Percentiles rank a stretch among this genome's conserved stretches.
phyloP scores from a whole-genome alignment of 257 asterid genomes.

The Vinca minor region DNA sequence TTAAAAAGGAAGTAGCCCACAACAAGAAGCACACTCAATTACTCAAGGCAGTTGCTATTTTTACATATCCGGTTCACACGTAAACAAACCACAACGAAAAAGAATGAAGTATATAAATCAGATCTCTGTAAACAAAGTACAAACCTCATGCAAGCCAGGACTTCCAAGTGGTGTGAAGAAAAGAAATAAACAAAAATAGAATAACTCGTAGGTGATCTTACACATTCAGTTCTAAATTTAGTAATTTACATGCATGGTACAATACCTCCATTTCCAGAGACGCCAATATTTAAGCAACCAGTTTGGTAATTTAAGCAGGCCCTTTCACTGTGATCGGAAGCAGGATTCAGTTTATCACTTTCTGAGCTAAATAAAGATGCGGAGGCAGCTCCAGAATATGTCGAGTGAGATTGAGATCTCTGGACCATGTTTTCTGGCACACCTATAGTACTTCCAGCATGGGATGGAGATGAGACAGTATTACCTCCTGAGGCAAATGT shows the following conservation, averaged over 20 bases:
- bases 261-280: conserved; percentile 72
- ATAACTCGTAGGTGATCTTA: background rate
- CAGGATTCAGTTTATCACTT: conserved; percentile 32
- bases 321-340: conserved; percentile 27
- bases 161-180: background rate
- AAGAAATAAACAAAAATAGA: background rate
- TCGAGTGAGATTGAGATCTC: conserved; percentile 49
- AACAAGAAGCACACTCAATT: background rate
- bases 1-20: background rate
- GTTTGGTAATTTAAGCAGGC: conserved; percentile 19
- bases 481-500: conserved; percentile 48
- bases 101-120: too few relatives aligned
- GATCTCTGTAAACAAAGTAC: too few relatives aligned
- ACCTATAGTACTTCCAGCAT: conserved; percentile 41
- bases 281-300: conserved; percentile 66
- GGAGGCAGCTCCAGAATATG: conserved; percentile 39
- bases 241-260: background rate
- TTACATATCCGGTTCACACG: background rate
- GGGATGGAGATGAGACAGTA: conserved; percentile 46
- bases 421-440: conserved; percentile 39
- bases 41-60: background rate
- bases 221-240: too few relatives aligned
- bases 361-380: conserved; percentile 29
- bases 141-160: too few relatives aligned
- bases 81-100: too few relatives aligned